Evolutionary conservation across 805 yeast genomes (phyloP), one percentile per base, ranked within the genome.

Genomic region (Henningerozyma blattae): DNA sequence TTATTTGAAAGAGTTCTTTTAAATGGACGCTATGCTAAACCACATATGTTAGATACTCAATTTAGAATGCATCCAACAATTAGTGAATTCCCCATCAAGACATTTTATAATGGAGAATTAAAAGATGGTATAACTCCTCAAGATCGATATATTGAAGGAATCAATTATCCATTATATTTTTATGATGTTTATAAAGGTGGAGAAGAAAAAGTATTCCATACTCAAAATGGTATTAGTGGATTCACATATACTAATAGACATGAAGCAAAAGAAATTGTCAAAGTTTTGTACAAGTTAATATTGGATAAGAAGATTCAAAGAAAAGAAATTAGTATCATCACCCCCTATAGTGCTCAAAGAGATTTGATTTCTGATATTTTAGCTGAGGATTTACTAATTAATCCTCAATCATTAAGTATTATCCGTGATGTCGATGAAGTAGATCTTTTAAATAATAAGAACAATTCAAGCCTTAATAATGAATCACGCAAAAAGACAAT

Each of bases 41-140:
- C 82, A 3, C 74, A 70, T 41, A 74, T 78, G 84, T 64, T 79
- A 46, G 76, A 78, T 44, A 72, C 75, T 1, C 81, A 75, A 44
- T 75, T 75, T 46, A 65, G 82, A 54, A 75, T 75, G 81, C 80
- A 75, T 43, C 82, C 98, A 0, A 75, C 68, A 4, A 91, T 91
- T 32, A 82, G 96, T 15, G 54, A 44, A 30, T 93, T 91, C 54
- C 98, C 99, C 1, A 81, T 95, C 18, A 50, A 60, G 10, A 82
- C 83, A 50, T 93, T 91, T 52, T 91, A 91, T 50, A 52, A 72
- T 7, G 77, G 83, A 1, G 67, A 66, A 42, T 56, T 75, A 37
- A 56, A 59, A 28, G 73, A 75, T 52, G 89, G 89, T 47, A 67
- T 79, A 18, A 64, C 72, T 4, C 70, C 58, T 0, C 67, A 58